Base-by-base conservation (phyloP, 2,329 filamentous ascomycete genomes). In the Claviceps humidiphila region DNA sequence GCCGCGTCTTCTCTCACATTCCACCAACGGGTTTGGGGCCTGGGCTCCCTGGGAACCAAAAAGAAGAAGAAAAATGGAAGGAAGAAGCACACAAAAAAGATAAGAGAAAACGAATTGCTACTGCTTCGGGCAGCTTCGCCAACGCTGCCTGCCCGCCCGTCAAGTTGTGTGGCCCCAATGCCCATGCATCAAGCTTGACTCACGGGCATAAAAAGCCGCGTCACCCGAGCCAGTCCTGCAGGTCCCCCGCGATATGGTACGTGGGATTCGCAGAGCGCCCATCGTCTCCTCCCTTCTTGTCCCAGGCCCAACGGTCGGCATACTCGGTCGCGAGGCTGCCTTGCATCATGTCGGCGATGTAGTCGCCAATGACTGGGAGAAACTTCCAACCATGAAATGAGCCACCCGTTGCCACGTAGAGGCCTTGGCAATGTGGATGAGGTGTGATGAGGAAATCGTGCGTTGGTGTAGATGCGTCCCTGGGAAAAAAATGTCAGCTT, bases 341-440 rank as follows among this genome's bases (percentile, higher is more conserved):
- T 50, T 71, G 61, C 60, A 75, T 61, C 67, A 74, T 70, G 57
- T 77, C 71, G 34, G 71, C 67, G 53, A 80, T 69, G 62, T 84
- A 84, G 53, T 76, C 74, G 3, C 81, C 80, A 56, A 82, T 76
- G 24, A 75, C 76, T 1, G 80, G 80, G 26, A 84, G 66, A 59
- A 84, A 82, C 62, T 84, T 84, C 74, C 76, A 83, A 34, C 76
- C 75, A 60, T 84, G 81, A 56, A 83, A 81, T 13, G 78, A 82
- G 1, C 81, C 81, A 13, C 77, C 80, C 0, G 76, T 77, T 0
- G 80, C 81, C 24, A 85, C 62, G 62, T 76, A 82, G 14, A 85
- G 63, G 54, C 77, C 78, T 41, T 61, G 58, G 54, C 56, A 79
- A 58, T 71, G 64, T 5, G 70, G 63, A 55, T 78, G 70, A 2